Evolutionary conservation across 2,329 filamentous ascomycete genomes (phyloP), one percentile per base, ranked within the genome.

Genomic region (Geoglossum cookeanum): DNA sequence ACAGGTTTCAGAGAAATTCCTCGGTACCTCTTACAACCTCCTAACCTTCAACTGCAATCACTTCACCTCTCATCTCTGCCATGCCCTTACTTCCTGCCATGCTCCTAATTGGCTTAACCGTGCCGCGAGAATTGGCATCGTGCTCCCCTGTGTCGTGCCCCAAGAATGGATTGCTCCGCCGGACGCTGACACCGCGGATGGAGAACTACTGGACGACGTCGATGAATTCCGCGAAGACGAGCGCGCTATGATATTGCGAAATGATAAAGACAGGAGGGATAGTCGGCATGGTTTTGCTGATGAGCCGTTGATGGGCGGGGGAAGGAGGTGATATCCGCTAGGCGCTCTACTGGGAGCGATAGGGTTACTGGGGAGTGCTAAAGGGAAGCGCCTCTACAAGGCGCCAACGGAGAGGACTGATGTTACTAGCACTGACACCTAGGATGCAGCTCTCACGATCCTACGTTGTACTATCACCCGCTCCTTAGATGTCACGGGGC

Each of bases 31-130:
- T 13, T 92, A 94, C 69, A 91, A 92, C 65, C 77, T 94, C 13
- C 75, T 94, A 49, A 88, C 83, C 22, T 81, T 81, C 63, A 94
- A 94, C 69, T 94, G 87, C 76, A 94, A 94, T 68, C 87, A 94
- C 68, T 94, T 94, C 67, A 91, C 87, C 1, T 81, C 80, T 22
- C 80, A 84, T 64, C 76, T 94, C 17, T 89, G 85, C 69, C 75
- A 83, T 66, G 79, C 78, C 62, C 75, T 94, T 57, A 91, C 85
- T 1, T 80, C 82, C 4, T 77, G 79, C 51, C 72, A 80, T 0
- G 85, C 84, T 0, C 87, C 87, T 0, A 70, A 69, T 17, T 94
- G 87, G 84, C 72, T 94, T 57, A 94, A 94, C 65, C 79, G 87
- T 57, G 87, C 87, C 1, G 87, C 87, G n/a, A 84, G 79, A 63